A percentile compares a stretch with the other conserved stretches of the same genome.
phyloP scores from a whole-genome alignment of 768 basidiomycete genomes.

The Coprinopsis sp. region DNA sequence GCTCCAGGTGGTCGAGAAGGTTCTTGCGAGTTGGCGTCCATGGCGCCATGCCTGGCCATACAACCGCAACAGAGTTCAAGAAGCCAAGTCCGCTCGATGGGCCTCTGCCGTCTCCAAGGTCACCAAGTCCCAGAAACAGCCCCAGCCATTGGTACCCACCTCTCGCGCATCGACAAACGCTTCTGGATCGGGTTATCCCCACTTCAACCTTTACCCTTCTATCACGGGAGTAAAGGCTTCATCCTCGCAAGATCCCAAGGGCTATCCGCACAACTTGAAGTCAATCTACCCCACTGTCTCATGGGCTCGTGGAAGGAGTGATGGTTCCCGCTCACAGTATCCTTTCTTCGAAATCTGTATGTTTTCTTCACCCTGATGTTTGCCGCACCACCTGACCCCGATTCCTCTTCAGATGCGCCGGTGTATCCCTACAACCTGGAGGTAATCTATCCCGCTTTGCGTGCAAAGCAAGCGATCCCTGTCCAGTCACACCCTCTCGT shows the following conservation, averaged over 20 bases:
- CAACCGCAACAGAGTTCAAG: too few species aligned
- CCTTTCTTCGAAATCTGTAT: conserved; percentile 3
- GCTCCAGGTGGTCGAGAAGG: too few species aligned
- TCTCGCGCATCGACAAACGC: too few species aligned
- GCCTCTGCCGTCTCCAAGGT: too few species aligned
- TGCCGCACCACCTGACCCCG: not conserved
- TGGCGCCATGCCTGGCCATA: not conserved
- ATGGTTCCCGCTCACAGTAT: not conserved
- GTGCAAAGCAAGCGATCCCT: not conserved
- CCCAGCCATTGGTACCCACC: too few species aligned
- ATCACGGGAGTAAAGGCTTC: not conserved
- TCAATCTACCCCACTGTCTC: not conserved
- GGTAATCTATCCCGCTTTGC: conserved; percentile 7
- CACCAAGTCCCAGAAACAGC: too few species aligned
- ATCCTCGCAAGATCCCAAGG: not conserved
- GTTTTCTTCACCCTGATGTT: not conserved
- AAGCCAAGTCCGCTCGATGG: too few species aligned
- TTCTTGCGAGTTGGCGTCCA: too few species aligned
- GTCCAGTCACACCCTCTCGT: not conserved
- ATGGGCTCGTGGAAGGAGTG: not conserved
- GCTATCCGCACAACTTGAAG: not conserved
- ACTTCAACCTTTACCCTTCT: conserved; percentile 13
- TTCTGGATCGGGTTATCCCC: conserved; percentile 12
- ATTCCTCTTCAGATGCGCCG: conserved; percentile 6
- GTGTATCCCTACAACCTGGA: conserved; percentile 14